Evolutionary conservation across 371 early-diverging fungal species (phyloP).

Genomic region (Umbelopsis sp.): DNA sequence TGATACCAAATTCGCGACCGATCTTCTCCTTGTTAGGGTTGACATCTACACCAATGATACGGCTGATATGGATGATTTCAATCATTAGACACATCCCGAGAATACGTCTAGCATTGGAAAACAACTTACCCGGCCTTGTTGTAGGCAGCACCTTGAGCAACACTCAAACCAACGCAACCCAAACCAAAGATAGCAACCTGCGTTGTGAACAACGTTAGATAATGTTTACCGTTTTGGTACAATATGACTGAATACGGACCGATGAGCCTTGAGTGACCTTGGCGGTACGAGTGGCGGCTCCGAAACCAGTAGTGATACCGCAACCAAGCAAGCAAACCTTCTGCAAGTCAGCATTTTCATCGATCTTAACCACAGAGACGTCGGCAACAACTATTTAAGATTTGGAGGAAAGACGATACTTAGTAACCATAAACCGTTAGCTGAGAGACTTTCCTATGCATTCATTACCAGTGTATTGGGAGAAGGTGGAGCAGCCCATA

Average conservation of each 20-base stretch:
- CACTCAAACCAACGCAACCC: constrained; percentile 93
- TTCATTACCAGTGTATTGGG: constrained; percentile 82
- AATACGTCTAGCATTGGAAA: neutral
- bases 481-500: constrained; percentile 97
- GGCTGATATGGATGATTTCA: constrained; percentile 29
- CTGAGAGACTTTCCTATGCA: neutral
- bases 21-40: constrained; percentile 83
- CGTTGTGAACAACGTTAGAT: neutral
- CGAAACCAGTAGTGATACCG: constrained; percentile 96
- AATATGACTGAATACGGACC: constrained; percentile 23
- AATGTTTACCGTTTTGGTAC: neutral
- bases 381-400: constrained; percentile 72
- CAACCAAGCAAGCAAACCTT: constrained; percentile 93
- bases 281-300: constrained; percentile 93
- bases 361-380: constrained; percentile 91
- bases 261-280: constrained; percentile 80
- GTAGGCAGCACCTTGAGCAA: constrained; percentile 84
- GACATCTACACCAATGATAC: constrained; percentile 90
- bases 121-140: constrained; percentile 63
- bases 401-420: neutral
- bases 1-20: constrained; percentile 87
- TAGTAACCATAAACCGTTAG: neutral
- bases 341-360: constrained; percentile 78
- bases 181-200: constrained; percentile 92
- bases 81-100: neutral